Conservation (phyloP, 495 filamentous ascomycete genomes). For the Platismatia glauca region DNA sequence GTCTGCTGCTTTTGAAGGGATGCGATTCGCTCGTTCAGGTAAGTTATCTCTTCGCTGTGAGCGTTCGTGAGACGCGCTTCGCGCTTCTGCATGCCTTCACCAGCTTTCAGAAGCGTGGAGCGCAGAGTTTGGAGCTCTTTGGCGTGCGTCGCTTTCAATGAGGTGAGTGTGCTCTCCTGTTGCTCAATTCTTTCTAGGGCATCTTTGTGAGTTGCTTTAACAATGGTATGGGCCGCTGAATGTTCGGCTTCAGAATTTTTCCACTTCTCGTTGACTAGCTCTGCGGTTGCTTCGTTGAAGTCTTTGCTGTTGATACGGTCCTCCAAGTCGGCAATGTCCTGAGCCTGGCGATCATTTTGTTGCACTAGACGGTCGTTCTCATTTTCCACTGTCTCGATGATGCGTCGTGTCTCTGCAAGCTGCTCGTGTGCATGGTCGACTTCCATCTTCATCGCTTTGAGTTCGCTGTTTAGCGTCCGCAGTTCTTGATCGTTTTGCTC, state of each 20-base stretch:
- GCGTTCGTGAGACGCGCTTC: slow-evolving; percentile 25
- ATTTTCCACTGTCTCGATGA: slow-evolving; percentile 38
- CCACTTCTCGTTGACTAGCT: neutral
- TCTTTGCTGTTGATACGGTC: slow-evolving; percentile 29
- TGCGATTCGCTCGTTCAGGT: slow-evolving; percentile 12
- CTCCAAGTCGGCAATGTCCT: slow-evolving; percentile 11
- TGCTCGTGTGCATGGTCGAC: slow-evolving; percentile 28
- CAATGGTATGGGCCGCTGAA: neutral
- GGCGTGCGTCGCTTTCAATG: slow-evolving; percentile 36
- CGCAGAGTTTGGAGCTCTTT: slow-evolving; percentile 38
- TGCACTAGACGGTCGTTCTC: slow-evolving; percentile 38
- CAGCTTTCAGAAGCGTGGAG: slow-evolving; percentile 30
- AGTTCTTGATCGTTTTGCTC: slow-evolving; percentile 38
- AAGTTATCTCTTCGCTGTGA: slow-evolving; percentile 10
- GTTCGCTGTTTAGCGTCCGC: slow-evolving; percentile 16
- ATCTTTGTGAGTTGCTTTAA: slow-evolving; percentile 33
- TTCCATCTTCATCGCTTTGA: slow-evolving; percentile 24
- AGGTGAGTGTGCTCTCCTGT: slow-evolving; percentile 34
- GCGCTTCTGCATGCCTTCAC: slow-evolving; percentile 32
- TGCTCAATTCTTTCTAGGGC: slow-evolving; percentile 35
- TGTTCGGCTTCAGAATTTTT: neutral
- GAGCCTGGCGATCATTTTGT: slow-evolving; percentile 17
- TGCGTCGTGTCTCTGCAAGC: slow-evolving; percentile 34
- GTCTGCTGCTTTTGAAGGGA: slow-evolving; percentile 2
- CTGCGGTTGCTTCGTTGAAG: slow-evolving; percentile 28